Base-by-base conservation (phyloP, 1,139 yeast genomes). In the Zygoascus sp. region DNA sequence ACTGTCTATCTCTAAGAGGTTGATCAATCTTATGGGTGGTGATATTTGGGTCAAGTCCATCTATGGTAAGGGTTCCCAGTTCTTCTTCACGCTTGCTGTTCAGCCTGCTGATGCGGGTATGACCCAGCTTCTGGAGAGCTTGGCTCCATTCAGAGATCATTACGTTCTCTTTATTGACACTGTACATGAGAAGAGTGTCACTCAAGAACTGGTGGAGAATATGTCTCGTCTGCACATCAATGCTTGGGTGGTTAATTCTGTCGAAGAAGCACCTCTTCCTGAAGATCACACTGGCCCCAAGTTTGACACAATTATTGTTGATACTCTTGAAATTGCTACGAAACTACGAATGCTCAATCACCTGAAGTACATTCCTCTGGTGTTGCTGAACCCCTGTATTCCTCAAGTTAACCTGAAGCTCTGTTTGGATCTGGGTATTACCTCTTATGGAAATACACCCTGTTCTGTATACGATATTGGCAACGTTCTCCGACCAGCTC, bases 381-480 rank as follows among this genome's bases (percentile, higher is more conserved):
- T 85, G 3, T 69, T 86, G 49, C 69, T 86, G 47, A 88, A 83
- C 60, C 90, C 84, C 44, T 80, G 85, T 44, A 76, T 85, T 45
- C 92, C 95, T 2, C 81, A 83, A 50, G 77, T 86, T 59, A 85
- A 84, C 61, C 81, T 87, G 80, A 79, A 89, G 62, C 73, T 80
- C 21, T 87, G 95, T 64, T 75, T 87, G 46, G 95, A 87, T 62
- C 71, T 87, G 57, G 96, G 96, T 59, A 86, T 87, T 50, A 83
- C 92, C 5, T 83, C 94, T 0, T 86, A 85, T 61, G 95, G 95
- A 47, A 87, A 85, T 59, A 84, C 94, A 0, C 95, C 95, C 32
- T 85, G 95, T 59, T 77, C 90, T 0, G 80, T 82, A 4, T 79
- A 83, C 41, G 95, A 87, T 62, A 73, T 87, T 56, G 94, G 92